Evolutionary conservation across 768 basidiomycete species (phyloP).

Genomic region (Phylloporus rhodoxanthus): DNA sequence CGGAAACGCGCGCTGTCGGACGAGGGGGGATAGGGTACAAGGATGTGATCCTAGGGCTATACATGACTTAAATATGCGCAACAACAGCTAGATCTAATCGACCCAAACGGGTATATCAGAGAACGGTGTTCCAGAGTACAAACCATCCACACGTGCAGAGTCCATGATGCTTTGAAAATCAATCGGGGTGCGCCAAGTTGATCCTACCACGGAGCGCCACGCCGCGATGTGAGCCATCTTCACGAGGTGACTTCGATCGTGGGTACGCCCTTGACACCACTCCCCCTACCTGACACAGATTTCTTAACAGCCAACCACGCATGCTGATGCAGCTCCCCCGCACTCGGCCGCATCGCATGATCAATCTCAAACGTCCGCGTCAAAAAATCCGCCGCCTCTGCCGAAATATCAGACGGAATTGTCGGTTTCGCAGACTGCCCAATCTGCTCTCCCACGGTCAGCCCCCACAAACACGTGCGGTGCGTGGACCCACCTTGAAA

Average conservation of each 20-base stretch:
- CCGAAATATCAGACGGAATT: slow-evolving; percentile 86
- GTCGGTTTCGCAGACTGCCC: slow-evolving; percentile 84
- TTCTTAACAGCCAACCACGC: slow-evolving; percentile 55
- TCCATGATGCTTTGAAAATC: neutral
- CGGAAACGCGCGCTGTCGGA: slow-evolving; percentile 27
- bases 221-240: neutral
- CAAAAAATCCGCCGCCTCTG: slow-evolving; percentile 85
- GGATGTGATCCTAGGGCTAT: neutral
- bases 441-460: no score
- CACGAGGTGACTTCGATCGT: slow-evolving; percentile 28
- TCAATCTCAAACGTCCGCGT: slow-evolving; percentile 82
- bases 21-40: slow-evolving; percentile 4
- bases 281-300: slow-evolving; percentile 22
- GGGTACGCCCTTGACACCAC: slow-evolving; percentile 15
- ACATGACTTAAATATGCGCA: neutral
- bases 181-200: neutral
- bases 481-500: slow-evolving; percentile 78
- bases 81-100: neutral
- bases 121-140: neutral
- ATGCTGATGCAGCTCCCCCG: slow-evolving; percentile 68
- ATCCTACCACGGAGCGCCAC: neutral
- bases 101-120: neutral
- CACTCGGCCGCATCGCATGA: slow-evolving; percentile 73
- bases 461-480: no score
- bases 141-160: neutral